Evolutionary conservation across 257 asterid species (phyloP).

Genomic region (Schizonepeta tenuifolia): DNA sequence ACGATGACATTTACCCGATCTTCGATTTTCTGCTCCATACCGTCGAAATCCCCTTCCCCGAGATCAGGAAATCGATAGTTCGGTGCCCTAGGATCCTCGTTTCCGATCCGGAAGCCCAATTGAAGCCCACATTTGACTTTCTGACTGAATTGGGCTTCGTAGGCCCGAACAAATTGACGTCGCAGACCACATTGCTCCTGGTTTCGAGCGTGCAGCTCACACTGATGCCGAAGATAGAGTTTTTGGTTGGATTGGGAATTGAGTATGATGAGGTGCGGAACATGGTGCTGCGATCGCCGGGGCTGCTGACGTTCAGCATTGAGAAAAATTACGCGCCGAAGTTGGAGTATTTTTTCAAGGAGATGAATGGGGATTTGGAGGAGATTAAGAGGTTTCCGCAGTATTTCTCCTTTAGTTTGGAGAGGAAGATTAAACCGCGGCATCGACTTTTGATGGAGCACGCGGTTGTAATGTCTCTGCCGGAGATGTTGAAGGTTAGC

Average conservation of each 20-base stretch:
- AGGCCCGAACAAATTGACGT: conserved; percentile 54
- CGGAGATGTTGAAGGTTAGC: conserved; percentile 81
- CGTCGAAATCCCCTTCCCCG: conserved; percentile 56
- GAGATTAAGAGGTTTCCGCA: conserved; percentile 89
- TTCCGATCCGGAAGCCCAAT: conserved; percentile 53
- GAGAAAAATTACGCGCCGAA: conserved; percentile 82
- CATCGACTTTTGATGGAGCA: conserved; percentile 61
- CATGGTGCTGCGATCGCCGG: conserved; percentile 89
- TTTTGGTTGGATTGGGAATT: conserved; percentile 61
- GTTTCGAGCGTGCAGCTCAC: conserved; percentile 81
- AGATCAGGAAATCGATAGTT: conserved; percentile 52
- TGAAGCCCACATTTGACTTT: conserved; percentile 64
- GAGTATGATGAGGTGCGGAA: conserved; percentile 55
- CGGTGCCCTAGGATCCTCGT: conserved; percentile 80
- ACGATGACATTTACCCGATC: conserved; percentile 61
- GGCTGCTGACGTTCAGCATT: conserved; percentile 79
- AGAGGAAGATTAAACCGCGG: conserved; percentile 74
- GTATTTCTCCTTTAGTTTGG: conserved; percentile 80
- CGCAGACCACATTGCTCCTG: conserved; percentile 69
- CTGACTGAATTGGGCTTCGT: conserved; percentile 64
- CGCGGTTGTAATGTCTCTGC: conserved; percentile 50
- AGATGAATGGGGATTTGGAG: conserved; percentile 70
- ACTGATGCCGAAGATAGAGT: conserved; percentile 66
- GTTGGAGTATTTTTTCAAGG: conserved; percentile 62
- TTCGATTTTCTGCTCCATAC: conserved; percentile 66